Conservation (phyloP, 2,329 filamentous ascomycete species). For the Tolypocladium sp. region DNA sequence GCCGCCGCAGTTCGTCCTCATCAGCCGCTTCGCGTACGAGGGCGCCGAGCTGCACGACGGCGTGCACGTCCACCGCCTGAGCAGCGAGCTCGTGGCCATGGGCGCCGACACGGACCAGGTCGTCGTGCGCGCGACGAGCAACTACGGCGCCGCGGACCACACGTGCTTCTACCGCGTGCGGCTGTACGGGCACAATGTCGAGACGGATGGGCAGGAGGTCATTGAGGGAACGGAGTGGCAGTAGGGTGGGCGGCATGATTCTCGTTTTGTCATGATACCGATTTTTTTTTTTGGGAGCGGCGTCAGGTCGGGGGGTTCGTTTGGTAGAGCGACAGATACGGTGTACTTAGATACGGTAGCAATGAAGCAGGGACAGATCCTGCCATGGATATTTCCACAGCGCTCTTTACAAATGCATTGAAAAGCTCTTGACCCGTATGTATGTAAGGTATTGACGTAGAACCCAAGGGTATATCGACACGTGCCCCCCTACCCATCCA, state of each 20-base stretch:
- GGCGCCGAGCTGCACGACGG: slow-evolving; percentile 31
- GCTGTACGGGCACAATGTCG: slow-evolving; percentile 37
- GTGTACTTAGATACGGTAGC: not conserved
- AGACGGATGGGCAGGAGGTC: slow-evolving; percentile 10
- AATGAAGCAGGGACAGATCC: not conserved
- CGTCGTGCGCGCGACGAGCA: slow-evolving; percentile 45
- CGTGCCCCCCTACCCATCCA: slow-evolving; percentile 34
- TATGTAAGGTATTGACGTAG: too few relatives aligned
- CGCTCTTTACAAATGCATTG: not conserved
- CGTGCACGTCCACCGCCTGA: slow-evolving; percentile 44
- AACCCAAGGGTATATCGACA: not conserved
- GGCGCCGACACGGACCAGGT: slow-evolving; percentile 40
- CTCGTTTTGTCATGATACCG: not conserved
- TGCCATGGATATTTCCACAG: not conserved
- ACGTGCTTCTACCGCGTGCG: slow-evolving; percentile 59
- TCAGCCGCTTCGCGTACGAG: slow-evolving; percentile 47
- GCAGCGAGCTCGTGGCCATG: slow-evolving; percentile 37
- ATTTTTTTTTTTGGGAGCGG: not conserved
- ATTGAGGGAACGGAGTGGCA: not conserved
- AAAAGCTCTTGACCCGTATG: not conserved
- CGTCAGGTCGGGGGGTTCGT: not conserved
- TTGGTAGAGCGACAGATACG: not conserved
- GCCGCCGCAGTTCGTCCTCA: slow-evolving; percentile 40
- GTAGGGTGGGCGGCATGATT: not conserved
- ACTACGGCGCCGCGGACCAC: slow-evolving; percentile 48